Base-by-base conservation (phyloP, 108 stramenopile species). In the Conticribra weissflogii region DNA sequence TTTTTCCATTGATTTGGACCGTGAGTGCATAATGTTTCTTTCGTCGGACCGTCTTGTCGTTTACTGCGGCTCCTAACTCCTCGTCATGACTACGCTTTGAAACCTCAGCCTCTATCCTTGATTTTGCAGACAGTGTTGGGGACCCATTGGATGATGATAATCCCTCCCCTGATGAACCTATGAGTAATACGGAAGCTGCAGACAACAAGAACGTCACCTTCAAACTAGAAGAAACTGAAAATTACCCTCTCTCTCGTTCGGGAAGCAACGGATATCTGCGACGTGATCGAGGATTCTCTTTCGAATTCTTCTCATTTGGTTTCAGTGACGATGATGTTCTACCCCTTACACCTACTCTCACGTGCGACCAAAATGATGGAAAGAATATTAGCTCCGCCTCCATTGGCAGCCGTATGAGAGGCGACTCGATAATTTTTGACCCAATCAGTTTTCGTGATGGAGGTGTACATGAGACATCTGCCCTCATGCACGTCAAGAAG, bases 351-450 rank as follows among this genome's bases (percentile, higher is more conserved):
- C 69, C 78, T 8, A 50, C 36, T 14, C 33, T 59, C 19, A 41
- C 46, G 16, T 41, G 23, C 21, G 30, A 53, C 33, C 18, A 9
- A 15, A 22, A 36, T 2, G 71, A 59, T 32, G 64, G 32, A 23
- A 31, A 12, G 16, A 18, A 49, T 27, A 51, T 29, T 36, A 50
- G 16, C 21, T 56, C 31, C 18, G 16, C 25, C 14, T 18, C 28
- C 9, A 66, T 19, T 24, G 67, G 55, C 24, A 63, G 48, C 33
- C 75, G 95, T n/a, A 84, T 81, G 5, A 80, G 95, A 64, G 95
- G 95, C n/a, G 92, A 96, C 51, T 93, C 92, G 19, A 91, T 96
- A 17, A 96, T 96, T 61, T 96, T 94, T 77, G 95, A 96, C 54
- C 91, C 95, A 17, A 65, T 69, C 12, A 90, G 87, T 70, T 96